Conservation (phyloP, 352 stramenopile species). For the Sclerospora graminicola region DNA sequence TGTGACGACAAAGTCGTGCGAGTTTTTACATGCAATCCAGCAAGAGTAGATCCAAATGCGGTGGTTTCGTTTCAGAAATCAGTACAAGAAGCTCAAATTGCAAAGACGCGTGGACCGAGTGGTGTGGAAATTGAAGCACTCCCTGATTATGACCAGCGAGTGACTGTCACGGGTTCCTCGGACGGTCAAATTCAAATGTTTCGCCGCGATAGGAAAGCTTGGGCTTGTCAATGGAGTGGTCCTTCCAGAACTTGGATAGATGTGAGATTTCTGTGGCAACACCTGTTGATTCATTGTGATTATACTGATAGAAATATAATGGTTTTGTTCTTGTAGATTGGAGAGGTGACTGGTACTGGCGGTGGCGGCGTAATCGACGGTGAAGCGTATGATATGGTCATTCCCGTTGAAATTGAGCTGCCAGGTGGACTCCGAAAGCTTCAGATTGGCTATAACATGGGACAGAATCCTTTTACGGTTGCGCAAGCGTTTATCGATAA, state of each 20-base stretch:
- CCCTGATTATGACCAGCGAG: constrained; percentile 88
- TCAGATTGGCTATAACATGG: constrained; percentile 97
- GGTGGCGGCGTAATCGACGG: constrained; percentile 87
- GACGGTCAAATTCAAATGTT: constrained; percentile 96
- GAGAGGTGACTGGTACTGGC: constrained; percentile 78
- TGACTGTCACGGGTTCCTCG: constrained; percentile 57
- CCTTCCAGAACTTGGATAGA: constrained; percentile 91
- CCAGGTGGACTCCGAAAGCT: constrained; percentile 87
- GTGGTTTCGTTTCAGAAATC: constrained; percentile 55
- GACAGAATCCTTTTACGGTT: constrained; percentile 94
- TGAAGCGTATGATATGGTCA: constrained; percentile 91
- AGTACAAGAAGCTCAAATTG: constrained; percentile 43
- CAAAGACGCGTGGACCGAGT: constrained; percentile 72
- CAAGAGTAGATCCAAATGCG: constrained; percentile 52
- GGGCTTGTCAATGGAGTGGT: constrained; percentile 92
- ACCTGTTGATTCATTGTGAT: not conserved
- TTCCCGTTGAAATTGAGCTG: constrained; percentile 94
- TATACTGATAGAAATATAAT: not conserved
- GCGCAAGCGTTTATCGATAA: constrained; percentile 96
- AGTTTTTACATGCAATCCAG: constrained; percentile 82
- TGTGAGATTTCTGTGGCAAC: constrained; percentile 30
- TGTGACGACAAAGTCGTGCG: constrained; percentile 90
- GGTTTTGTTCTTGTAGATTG: constrained; percentile 36
- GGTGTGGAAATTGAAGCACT: constrained; percentile 91
- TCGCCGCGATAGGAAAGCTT: constrained; percentile 87